Percentiles rank a stretch among this genome's conserved stretches.
phyloP scores from a whole-genome alignment of 257 asterid genomes.

The Capsicum rhomboideum region DNA sequence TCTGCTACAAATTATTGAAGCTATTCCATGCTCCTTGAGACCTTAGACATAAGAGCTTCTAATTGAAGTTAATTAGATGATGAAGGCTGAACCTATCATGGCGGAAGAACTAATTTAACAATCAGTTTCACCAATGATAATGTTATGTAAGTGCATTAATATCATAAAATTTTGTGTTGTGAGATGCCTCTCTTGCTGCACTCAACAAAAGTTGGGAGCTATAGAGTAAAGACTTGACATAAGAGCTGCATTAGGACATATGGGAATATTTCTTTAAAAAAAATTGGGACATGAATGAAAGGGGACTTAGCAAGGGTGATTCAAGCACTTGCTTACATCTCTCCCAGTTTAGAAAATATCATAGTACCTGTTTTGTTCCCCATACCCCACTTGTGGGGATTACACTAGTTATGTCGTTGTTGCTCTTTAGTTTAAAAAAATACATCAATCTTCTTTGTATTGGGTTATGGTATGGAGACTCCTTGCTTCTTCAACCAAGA shows the following conservation, averaged over 20 bases:
- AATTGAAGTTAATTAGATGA: background rate
- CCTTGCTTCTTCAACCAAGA: background rate
- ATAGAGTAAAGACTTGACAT: background rate
- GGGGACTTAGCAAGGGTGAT: too few relatives aligned
- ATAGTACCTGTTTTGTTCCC: background rate
- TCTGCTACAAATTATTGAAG: background rate
- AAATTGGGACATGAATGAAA: too few relatives aligned
- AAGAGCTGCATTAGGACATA: background rate
- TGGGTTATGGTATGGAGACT: background rate
- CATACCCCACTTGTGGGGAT: too few relatives aligned
- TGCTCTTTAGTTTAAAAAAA: background rate
- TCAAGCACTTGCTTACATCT: background rate
- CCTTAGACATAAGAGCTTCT: background rate
- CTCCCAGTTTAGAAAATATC: background rate
- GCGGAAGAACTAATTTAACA: background rate
- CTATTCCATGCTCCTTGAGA: background rate
- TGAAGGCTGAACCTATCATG: background rate
- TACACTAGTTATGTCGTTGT: too few relatives aligned
- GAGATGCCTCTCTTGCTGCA: background rate
- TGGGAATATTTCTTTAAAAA: too few relatives aligned
- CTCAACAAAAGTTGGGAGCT: background rate
- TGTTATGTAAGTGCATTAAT: background rate
- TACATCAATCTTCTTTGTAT: background rate
- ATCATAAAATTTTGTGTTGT: background rate
- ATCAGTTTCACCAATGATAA: background rate